Evolutionary conservation across 2,329 filamentous ascomycete species (phyloP).

Genomic region (Leptographium wingfieldii): DNA sequence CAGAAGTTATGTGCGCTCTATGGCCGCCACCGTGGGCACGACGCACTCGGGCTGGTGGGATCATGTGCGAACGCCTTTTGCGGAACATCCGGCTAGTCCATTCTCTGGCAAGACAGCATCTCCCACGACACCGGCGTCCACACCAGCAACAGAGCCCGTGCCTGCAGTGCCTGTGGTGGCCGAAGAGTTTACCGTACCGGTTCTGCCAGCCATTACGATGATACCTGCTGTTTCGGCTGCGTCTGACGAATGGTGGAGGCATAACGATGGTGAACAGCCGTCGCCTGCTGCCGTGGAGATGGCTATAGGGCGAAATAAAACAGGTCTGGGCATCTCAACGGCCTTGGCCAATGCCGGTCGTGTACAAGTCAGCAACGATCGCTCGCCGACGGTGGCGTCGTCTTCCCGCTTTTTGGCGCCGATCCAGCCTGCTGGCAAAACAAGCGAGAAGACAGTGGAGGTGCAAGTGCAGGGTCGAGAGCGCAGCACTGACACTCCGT

Average conservation of each 20-base stretch:
- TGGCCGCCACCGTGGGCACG: slow-evolving; percentile 32
- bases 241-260: slow-evolving; percentile 25
- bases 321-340: slow-evolving; percentile 12
- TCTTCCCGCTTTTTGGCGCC: slow-evolving; percentile 17
- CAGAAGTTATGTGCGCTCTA: slow-evolving; percentile 23
- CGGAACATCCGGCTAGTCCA: slow-evolving; percentile 30
- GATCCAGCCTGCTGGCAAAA: slow-evolving; percentile 2
- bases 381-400: slow-evolving; percentile 12
- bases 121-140: slow-evolving; percentile 6
- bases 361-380: slow-evolving; percentile 5
- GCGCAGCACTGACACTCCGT: background rate
- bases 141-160: background rate
- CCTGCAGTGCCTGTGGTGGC: background rate
- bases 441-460: background rate
- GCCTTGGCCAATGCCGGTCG: slow-evolving; percentile 7
- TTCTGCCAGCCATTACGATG: background rate
- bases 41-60: slow-evolving; percentile 66
- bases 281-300: background rate
- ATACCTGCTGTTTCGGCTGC: background rate
- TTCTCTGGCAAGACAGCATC: slow-evolving; percentile 24
- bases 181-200: slow-evolving; percentile 7
- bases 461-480: background rate
- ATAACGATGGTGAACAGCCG: slow-evolving; percentile 15
- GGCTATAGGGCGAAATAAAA: slow-evolving; percentile 2
- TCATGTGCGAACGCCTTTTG: slow-evolving; percentile 59